Conservation (phyloP, 169 alveolate genomes). For the Condylostoma magnum region DNA sequence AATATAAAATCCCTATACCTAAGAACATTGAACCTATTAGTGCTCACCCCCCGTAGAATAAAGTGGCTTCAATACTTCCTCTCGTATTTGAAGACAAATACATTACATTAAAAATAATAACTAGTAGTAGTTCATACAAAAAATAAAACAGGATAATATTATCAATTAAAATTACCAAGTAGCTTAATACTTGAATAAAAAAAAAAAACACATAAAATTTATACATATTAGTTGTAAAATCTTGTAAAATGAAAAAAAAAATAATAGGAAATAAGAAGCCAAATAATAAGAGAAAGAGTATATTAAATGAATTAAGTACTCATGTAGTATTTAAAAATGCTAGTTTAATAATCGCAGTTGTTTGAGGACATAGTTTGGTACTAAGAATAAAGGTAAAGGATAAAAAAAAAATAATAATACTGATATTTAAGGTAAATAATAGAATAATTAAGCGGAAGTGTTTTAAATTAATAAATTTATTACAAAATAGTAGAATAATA, state of each 20-base stretch:
- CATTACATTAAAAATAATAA: conserved; percentile 1
- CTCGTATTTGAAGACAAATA: conserved; percentile 17
- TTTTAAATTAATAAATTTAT: no score
- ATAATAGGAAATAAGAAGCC: conserved; percentile 6
- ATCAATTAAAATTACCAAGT: neutral
- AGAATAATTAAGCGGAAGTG: no score
- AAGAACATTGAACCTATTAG: conserved; percentile 9
- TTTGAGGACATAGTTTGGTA: no score
- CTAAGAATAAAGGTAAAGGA: no score
- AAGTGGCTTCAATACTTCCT: conserved; percentile 16
- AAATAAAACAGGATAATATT: conserved; percentile 16
- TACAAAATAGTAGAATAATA: no score
- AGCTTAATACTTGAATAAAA: neutral
- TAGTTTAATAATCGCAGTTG: no score
- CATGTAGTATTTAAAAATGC: no score
- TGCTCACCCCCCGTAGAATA: conserved; percentile 1
- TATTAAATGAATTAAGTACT: no score
- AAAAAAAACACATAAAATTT: neutral
- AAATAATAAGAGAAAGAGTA: neutral
- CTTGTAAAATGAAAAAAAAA: neutral
- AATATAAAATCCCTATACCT: conserved; percentile 1
- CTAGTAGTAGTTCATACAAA: neutral
- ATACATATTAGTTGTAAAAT: neutral
- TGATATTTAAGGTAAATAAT: no score
- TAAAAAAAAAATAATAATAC: no score